Percentiles rank a stretch among this genome's conserved stretches.
These are phyloP conservation scores for Fusarium nematophilum DNA, from an alignment of 2,329 filamentous ascomycete species.

Conservation along the genomic window DNA sequence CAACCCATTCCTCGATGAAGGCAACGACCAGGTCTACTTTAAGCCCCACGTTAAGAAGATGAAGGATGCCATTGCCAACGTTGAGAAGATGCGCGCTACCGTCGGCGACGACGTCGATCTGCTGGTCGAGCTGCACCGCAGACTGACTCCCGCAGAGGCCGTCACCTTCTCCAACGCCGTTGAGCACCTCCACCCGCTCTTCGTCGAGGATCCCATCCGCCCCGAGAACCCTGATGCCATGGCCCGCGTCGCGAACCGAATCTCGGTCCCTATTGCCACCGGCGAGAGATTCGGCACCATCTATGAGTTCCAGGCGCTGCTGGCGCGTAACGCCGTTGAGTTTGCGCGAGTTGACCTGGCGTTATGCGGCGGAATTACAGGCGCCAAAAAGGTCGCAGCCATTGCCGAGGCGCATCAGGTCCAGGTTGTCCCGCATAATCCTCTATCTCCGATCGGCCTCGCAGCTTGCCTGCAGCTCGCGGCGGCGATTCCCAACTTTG, in stretches of 20 bases:
- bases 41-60: conserved; percentile 9
- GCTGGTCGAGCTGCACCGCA: conserved; percentile 4
- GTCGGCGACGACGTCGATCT: conserved; percentile 5
- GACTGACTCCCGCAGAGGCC: conserved; percentile 4
- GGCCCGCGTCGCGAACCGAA: conserved; percentile 13
- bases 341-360: conserved; percentile 15
- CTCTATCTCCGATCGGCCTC: conserved; percentile 19
- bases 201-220: conserved; percentile 26
- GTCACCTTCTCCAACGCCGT: conserved; percentile 8
- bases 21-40: conserved; percentile 2
- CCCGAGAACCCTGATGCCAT: conserved; percentile 26
- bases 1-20: conserved; percentile 10
- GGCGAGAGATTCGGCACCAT: conserved; percentile 22
- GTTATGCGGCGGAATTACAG: conserved; percentile 23
- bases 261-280: conserved; percentile 11
- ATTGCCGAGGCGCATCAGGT: conserved; percentile 26
- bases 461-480: conserved; percentile 22
- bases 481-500: conserved; percentile 22
- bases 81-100: background rate
- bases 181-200: background rate
- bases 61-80: background rate
- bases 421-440: conserved; percentile 19
- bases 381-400: conserved; percentile 22
- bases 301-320: conserved; percentile 21
- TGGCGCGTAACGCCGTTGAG: conserved; percentile 4